Evolutionary conservation across 78 protist species (phyloP), one percentile per base, ranked within the genome.

Genomic region (Pigoraptor vietnamica): DNA sequence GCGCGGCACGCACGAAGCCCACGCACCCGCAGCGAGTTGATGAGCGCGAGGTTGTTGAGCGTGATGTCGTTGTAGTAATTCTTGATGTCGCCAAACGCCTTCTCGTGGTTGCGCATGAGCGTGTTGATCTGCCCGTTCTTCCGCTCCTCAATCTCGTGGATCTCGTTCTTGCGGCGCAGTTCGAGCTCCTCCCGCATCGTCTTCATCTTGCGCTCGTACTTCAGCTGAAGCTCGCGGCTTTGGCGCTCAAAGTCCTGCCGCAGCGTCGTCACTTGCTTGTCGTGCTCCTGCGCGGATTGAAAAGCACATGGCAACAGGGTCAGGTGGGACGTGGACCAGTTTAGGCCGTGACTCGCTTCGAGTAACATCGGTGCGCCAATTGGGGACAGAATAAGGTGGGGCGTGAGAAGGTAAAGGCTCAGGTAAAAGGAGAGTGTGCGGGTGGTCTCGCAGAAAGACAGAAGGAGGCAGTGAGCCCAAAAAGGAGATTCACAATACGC

Each of bases 61-160:
- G 98, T 97, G 89, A 97, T 95, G 91, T 95, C 97, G 89, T 93
- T 94, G 93, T 95, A 97, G 95, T 95, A 97, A 37, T 83, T 82
- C 89, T 94, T 94, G 90, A 95, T 95, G 87, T 97, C 96, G 6
- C 39, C 90, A 79, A 95, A 96, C 1, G 98, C 96, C 79, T 88
- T 89, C 81, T 93, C 96, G 88, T 97, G 98, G 79, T 92, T 84
- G 38, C 24, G 0, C 92, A 93, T 92, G 38, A 97, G 97, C 87
- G 93, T 94, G 36, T 87, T 79, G 88, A 97, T 94, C 90, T 95
- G 97, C 29, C 0, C 40, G 84, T 95, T 94, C 93, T 97, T 97
- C 36, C 96, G 90, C 92, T 94, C 95, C 92, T 97, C 96, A 23
- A 97, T 94, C 93, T 94, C 96, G 40, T 91, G 92, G 39, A 95